These are phyloP conservation scores for Suzukiozyma palmioleophila DNA, from an alignment of 1,139 yeast species.

Conservation along the genomic window DNA sequence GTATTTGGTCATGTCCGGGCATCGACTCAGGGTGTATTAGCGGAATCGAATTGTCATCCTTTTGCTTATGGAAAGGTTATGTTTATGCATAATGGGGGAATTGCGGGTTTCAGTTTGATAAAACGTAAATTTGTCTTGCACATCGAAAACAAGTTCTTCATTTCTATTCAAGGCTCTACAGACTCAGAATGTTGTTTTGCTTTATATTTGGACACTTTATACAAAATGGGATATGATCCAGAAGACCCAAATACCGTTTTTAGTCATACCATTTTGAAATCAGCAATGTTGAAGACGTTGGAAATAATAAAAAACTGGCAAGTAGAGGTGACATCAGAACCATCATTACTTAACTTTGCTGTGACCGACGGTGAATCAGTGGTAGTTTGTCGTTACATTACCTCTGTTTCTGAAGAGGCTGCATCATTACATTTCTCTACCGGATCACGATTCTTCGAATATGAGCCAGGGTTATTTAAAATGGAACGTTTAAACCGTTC, in stretches of 20 bases:
- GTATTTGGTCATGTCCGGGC: slow-evolving; percentile 97
- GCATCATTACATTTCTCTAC: slow-evolving; percentile 94
- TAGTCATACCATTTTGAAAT: slow-evolving; percentile 56
- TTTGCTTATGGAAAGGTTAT: slow-evolving; percentile 79
- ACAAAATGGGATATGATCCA: slow-evolving; percentile 74
- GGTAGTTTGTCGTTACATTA: slow-evolving; percentile 82
- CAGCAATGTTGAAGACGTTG: slow-evolving; percentile 71
- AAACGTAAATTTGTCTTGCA: slow-evolving; percentile 70
- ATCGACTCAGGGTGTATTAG: slow-evolving; percentile 87
- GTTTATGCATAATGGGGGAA: slow-evolving; percentile 98
- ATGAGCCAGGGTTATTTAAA: slow-evolving; percentile 82
- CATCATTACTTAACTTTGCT: slow-evolving; percentile 87
- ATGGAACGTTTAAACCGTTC: slow-evolving; percentile 93
- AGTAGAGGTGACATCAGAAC: slow-evolving; percentile 50
- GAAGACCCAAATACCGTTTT: slow-evolving; percentile 23
- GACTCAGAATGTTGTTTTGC: slow-evolving; percentile 97
- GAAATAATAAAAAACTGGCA: slow-evolving; percentile 70
- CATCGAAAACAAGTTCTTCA: slow-evolving; percentile 74
- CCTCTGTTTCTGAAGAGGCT: slow-evolving; percentile 89
- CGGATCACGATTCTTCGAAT: slow-evolving; percentile 86
- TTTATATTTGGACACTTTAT: slow-evolving; percentile 71
- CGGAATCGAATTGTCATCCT: slow-evolving; percentile 96
- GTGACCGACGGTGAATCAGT: slow-evolving; percentile 92
- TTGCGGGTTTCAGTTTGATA: slow-evolving; percentile 66
- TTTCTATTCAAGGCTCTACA: slow-evolving; percentile 85